Evolutionary conservation across 495 filamentous ascomycete genomes (phyloP).

Genomic region (Hypoxylon subgilvum): DNA sequence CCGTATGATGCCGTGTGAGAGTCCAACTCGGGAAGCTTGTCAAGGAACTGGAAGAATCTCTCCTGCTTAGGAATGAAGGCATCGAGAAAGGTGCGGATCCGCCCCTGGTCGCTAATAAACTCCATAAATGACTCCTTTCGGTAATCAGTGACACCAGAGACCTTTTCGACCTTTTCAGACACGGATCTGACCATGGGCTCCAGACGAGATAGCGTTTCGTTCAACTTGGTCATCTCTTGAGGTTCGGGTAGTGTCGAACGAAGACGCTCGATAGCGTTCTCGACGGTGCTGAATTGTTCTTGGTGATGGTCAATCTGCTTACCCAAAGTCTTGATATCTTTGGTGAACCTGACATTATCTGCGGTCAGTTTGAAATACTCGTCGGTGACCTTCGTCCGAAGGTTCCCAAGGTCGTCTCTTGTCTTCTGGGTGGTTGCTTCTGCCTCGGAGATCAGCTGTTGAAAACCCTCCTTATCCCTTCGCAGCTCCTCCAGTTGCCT

Average conservation of each 20-base stretch:
- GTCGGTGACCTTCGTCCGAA: conserved; percentile 26
- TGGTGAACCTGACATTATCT: conserved; percentile 27
- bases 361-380: conserved; percentile 26
- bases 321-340: conserved; percentile 25
- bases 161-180: conserved; percentile 20
- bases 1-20: neutral
- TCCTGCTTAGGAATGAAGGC: conserved; percentile 25
- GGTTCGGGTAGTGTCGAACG: conserved; percentile 4
- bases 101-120: conserved; percentile 1
- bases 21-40: conserved; percentile 8
- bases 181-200: conserved; percentile 24
- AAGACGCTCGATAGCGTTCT: conserved; percentile 4
- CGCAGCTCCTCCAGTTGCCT: conserved; percentile 26
- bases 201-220: conserved; percentile 18
- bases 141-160: conserved; percentile 1
- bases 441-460: conserved; percentile 16
- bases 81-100: conserved; percentile 15
- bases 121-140: conserved; percentile 14
- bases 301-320: conserved; percentile 19
- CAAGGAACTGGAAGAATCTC: conserved; percentile 22
- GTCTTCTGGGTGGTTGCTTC: conserved; percentile 5
- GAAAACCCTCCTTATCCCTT: conserved; percentile 22
- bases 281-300: conserved; percentile 10
- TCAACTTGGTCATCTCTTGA: conserved; percentile 17
- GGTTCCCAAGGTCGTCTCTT: conserved; percentile 18